Percentiles rank a stretch among this genome's conserved stretches.
phyloP scores from a whole-genome alignment of 2,329 filamentous ascomycete species.

The Malbranchea zuffiana region DNA sequence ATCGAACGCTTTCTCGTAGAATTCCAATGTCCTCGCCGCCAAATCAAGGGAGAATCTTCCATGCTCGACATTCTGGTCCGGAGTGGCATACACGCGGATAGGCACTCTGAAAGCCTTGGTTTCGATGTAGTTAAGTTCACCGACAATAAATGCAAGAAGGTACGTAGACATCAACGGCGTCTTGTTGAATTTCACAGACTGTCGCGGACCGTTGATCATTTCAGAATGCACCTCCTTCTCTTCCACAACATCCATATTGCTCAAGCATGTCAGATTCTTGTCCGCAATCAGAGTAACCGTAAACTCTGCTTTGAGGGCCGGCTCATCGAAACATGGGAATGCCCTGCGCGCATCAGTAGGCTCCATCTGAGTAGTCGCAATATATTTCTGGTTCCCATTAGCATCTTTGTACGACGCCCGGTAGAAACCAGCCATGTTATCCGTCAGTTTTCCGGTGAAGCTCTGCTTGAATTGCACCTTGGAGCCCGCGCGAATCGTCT shows the following conservation, averaged over 20 bases:
- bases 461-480: constrained; percentile 68
- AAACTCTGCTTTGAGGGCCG: constrained; percentile 83
- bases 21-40: constrained; percentile 76
- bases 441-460: constrained; percentile 72
- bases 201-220: constrained; percentile 55
- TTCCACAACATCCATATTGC: constrained; percentile 89
- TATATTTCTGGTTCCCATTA: constrained; percentile 66
- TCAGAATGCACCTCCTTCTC: constrained; percentile 62
- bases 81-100: constrained; percentile 85
- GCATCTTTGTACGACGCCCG: constrained; percentile 80
- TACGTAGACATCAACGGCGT: constrained; percentile 95
- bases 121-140: constrained; percentile 88
- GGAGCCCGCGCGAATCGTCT: constrained; percentile 59
- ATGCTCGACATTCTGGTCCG: constrained; percentile 80
- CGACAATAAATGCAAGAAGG: constrained; percentile 84
- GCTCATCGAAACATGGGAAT: constrained; percentile 95
- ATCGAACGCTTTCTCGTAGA: constrained; percentile 92
- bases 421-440: constrained; percentile 97
- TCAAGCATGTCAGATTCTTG: constrained; percentile 79
- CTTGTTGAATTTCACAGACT: constrained; percentile 83
- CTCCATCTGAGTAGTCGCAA: constrained; percentile 94
- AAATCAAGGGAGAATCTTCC: constrained; percentile 84
- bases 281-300: constrained; percentile 85
- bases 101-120: constrained; percentile 84
- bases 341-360: constrained; percentile 84